Base-by-base conservation (phyloP, 257 asterid species). In the Mitragyna speciosa region DNA sequence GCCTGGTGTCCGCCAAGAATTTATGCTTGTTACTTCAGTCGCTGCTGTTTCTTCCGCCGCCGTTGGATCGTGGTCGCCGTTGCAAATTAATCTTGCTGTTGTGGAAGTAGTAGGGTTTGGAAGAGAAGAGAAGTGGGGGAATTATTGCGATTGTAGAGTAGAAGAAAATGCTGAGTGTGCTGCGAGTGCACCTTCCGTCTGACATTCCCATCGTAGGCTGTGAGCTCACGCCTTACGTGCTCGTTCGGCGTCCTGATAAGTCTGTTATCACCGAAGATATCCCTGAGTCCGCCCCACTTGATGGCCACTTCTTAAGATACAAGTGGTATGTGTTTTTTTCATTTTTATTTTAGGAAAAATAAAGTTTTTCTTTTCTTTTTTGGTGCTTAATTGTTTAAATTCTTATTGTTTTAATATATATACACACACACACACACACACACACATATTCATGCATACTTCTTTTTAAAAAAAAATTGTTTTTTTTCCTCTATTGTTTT, bases 181-280 rank as follows among this genome's bases (percentile, higher is more conserved):
- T 88, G 67, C 89, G 98, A 76, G 94, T 95, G 88, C 98, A 95
- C 89, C 92, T 95, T 72, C 98, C 99, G 70, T 92, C 99, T 70
- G 99, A 93, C 80, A 95, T 95, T 79, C 98, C 99, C 51, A 92
- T 95, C 54, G 99, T 95, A 31, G 98, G 98, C 77, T 95, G 99
- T 79, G 98, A 95, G 82, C 88, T 95, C 85, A 90, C 93, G 66
- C 99, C 99, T 0, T 95, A 93, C 52, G 96, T 95, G 71, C 93
- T 95, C 43, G 79, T 92, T 86, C 89, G 85, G 81, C 95, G 96
- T 69, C 84, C 92, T 19, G 91, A 90, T 72, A 85, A 86, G 67
- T 80, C 97, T 31, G 84, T 85, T 64, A 77, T 84, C 47, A 86
- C 93, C 8, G 97, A 93, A 66, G 97, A 95, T 89, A 87, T 93